Evolutionary conservation across 2,329 filamentous ascomycete genomes (phyloP).

Genomic region (Fusarium illudens): DNA sequence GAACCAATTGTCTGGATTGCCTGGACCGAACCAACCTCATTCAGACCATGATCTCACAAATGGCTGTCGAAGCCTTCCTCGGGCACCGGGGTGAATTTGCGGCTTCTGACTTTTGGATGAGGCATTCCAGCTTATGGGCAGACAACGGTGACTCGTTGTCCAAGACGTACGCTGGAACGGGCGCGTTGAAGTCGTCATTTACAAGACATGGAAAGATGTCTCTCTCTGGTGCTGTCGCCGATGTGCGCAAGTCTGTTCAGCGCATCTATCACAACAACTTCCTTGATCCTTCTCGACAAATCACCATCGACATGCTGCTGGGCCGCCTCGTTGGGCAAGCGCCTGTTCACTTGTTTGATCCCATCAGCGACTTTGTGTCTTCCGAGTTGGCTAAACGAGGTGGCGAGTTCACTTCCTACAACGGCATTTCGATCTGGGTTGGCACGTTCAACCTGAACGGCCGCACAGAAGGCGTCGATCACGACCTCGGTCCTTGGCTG

Average conservation of each 20-base stretch:
- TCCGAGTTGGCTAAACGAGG: constrained; percentile 74
- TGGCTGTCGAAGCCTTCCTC: constrained; percentile 89
- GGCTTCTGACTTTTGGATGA: constrained; percentile 85
- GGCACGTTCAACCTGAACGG: constrained; percentile 98
- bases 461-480: constrained; percentile 76
- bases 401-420: constrained; percentile 77
- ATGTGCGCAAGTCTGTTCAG: constrained; percentile 92
- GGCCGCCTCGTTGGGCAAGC: constrained; percentile 84
- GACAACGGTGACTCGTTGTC: constrained; percentile 96
- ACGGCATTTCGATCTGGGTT: constrained; percentile 80
- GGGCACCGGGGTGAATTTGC: constrained; percentile 74
- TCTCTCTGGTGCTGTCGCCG: constrained; percentile 89
- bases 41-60: constrained; percentile 93
- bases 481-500: constrained; percentile 88
- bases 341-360: constrained; percentile 88
- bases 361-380: constrained; percentile 90
- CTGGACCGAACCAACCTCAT: constrained; percentile 95
- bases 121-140: constrained; percentile 93
- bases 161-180: constrained; percentile 95
- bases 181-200: constrained; percentile 93
- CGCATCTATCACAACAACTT: constrained; percentile 98
- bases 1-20: constrained; percentile 96
- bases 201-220: constrained; percentile 97
- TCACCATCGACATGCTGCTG: constrained; percentile 92
- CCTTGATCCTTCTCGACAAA: constrained; percentile 89